Evolutionary conservation across 768 basidiomycete genomes (phyloP).

Genomic region (Leucogyrophana mollusca): DNA sequence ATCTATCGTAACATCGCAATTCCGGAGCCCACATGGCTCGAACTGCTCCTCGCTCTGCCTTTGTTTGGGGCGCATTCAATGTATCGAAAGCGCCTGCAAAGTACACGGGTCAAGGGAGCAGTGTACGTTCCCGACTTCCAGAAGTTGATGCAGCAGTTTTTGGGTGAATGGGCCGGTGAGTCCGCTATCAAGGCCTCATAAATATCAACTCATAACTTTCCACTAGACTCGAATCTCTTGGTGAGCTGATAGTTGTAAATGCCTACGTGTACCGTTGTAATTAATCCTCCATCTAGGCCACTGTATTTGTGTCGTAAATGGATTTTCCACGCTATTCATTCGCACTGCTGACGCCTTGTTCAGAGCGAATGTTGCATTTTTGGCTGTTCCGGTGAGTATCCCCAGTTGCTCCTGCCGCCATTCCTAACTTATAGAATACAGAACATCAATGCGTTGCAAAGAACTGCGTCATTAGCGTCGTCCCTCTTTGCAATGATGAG

Average conservation of each 20-base stretch:
- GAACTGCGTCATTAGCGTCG: slow-evolving; percentile 13
- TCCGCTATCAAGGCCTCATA: neutral
- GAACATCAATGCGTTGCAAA: slow-evolving; percentile 5
- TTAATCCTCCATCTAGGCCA: no score
- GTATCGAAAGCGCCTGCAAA: slow-evolving; percentile 18
- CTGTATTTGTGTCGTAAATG: no score
- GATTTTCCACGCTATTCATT: no score
- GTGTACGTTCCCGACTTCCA: slow-evolving; percentile 16
- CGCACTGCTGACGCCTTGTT: no score
- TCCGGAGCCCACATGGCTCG: slow-evolving; percentile 9
- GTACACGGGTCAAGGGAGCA: slow-evolving; percentile 10
- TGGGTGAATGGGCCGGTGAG: slow-evolving; percentile 26
- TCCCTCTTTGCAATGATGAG: slow-evolving; percentile 17
- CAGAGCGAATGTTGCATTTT: no score
- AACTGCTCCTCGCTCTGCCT: slow-evolving; percentile 12
- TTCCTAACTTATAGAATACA: no score
- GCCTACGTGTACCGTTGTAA: no score
- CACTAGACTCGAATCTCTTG: slow-evolving; percentile 17
- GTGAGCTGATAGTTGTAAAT: no score
- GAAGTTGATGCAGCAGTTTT: slow-evolving; percentile 15
- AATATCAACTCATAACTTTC: neutral
- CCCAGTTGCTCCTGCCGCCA: no score
- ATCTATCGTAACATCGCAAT: slow-evolving; percentile 7
- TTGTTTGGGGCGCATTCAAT: slow-evolving; percentile 17
- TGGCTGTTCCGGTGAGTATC: no score